Evolutionary conservation across 495 filamentous ascomycete genomes (phyloP).

Genomic region (Neurospora intermedia): DNA sequence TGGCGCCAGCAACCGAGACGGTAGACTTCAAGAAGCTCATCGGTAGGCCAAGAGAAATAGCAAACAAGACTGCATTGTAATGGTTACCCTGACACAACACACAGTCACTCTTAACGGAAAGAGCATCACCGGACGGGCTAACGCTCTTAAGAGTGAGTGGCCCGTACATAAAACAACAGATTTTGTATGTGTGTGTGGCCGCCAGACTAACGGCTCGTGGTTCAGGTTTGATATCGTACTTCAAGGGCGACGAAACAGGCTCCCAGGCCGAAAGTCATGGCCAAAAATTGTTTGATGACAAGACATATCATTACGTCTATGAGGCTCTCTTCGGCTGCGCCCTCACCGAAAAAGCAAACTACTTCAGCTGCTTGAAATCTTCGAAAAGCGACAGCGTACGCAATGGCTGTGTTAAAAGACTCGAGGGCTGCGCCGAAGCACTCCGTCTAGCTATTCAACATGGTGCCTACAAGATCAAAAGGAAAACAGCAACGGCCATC

Average conservation of each 20-base stretch:
- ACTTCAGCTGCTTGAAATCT: constrained; percentile 43
- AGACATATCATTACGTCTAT: constrained; percentile 68
- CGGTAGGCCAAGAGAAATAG: constrained; percentile 8
- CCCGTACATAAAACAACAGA: constrained; percentile 34
- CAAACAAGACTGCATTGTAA: not conserved
- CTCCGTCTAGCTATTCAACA: constrained; percentile 60
- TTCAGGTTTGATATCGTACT: constrained; percentile 20
- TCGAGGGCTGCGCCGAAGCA: constrained; percentile 60
- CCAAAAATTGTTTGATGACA: constrained; percentile 44
- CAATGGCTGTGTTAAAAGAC: constrained; percentile 42
- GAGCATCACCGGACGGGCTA: constrained; percentile 11
- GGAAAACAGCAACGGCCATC: constrained; percentile 65
- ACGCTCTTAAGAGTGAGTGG: constrained; percentile 27
- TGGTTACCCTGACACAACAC: not conserved
- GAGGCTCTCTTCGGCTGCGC: constrained; percentile 68
- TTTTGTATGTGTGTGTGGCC: constrained; percentile 38
- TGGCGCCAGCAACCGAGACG: not conserved
- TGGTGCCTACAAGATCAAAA: constrained; percentile 55
- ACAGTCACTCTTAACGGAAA: constrained; percentile 6
- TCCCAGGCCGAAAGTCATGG: constrained; percentile 2
- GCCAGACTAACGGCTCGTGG: constrained; percentile 38
- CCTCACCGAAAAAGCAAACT: constrained; percentile 53
- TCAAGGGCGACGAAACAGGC: constrained; percentile 12
- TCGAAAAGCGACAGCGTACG: constrained; percentile 12
- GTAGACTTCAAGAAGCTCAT: constrained; percentile 16